Evolutionary conservation across 2,329 filamentous ascomycete species (phyloP), one percentile per base, ranked within the genome.

Genomic region (Ophiostoma himal-ulmi): DNA sequence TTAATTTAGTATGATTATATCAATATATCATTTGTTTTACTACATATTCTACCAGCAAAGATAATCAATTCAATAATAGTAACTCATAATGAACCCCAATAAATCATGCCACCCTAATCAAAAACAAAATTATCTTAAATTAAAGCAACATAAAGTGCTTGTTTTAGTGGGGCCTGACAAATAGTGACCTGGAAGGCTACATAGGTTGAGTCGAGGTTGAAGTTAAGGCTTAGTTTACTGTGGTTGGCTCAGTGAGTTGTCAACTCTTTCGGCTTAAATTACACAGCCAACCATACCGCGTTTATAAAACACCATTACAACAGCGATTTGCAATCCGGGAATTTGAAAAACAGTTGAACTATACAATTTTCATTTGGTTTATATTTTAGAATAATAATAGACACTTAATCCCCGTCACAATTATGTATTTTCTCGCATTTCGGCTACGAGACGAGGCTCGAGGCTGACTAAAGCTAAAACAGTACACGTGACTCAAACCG

Each of bases 171-270:
- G 11, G 6, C 57, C 26, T 8, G 6, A 34, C 11, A 34, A 34
- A 30, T 2, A 17, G 5, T 30, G 54, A 13, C 44, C 2, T 22
- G 2, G 48, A 54, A 57, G 11, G 44, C 20, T 20, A 54, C 30
- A 30, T 26, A 8, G 8, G 54, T 14, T 36, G 26, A 8, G 22
- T 13, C 7, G 22, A 34, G 26, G 57, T 30, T n/a, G 17, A 36
- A 36, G 10, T 39, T 66, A 20, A 14, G n/a, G 11, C 26, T 5
- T 48, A 6, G 54, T 5, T 26, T n/a, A 22, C 62, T 69, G 34
- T 69, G 68, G 68, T 69, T 69, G 68, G 68, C 60, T 66, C 60
- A 20, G 30, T 22, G 36, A 26, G 68, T 69, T 69, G 17, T 66
- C 68, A 69, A 67, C 68, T 66, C 34, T 37, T 64, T 39, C 30